These are phyloP conservation scores for Talaromyces liani DNA, from an alignment of 495 filamentous ascomycete genomes.

Conservation along the genomic window DNA sequence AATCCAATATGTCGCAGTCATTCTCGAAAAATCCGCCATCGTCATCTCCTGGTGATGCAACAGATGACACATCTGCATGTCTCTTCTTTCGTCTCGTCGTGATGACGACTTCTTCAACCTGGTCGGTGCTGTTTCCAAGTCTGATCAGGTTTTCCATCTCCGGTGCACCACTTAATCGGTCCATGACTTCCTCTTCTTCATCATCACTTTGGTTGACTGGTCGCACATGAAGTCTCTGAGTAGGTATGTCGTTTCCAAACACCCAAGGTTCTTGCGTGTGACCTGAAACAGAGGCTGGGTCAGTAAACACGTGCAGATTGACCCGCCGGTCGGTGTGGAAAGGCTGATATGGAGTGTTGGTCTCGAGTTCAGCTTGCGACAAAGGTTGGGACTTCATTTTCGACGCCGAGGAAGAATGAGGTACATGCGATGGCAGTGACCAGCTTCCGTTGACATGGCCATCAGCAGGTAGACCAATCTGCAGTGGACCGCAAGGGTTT, in stretches of 20 bases:
- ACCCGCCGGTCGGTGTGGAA: slow-evolving; percentile 85
- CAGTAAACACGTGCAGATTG: slow-evolving; percentile 53
- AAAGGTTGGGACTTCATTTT: slow-evolving; percentile 45
- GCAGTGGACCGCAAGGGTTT: slow-evolving; percentile 29
- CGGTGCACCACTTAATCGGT: slow-evolving; percentile 26
- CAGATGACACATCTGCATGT: slow-evolving; percentile 13
- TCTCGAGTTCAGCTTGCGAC: slow-evolving; percentile 87
- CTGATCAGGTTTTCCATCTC: slow-evolving; percentile 48
- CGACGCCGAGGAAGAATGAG: slow-evolving; percentile 20
- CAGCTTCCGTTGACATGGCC: slow-evolving; percentile 22
- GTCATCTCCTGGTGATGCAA: slow-evolving; percentile 27
- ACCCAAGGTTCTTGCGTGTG: slow-evolving; percentile 46
- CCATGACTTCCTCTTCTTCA: slow-evolving; percentile 40
- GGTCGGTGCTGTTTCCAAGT: slow-evolving; percentile 52
- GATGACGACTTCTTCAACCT: slow-evolving; percentile 70
- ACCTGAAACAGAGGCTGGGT: slow-evolving; percentile 16
- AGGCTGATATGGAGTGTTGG: slow-evolving; percentile 80
- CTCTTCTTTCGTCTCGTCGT: slow-evolving; percentile 65
- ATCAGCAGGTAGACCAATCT: slow-evolving; percentile 25
- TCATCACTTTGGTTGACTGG: slow-evolving; percentile 40
- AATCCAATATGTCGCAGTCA: slow-evolving; percentile 88
- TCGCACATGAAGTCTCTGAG: slow-evolving; percentile 55
- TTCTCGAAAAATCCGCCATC: slow-evolving; percentile 91
- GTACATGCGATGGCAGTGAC: slow-evolving; percentile 26
- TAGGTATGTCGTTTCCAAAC: slow-evolving; percentile 59